A percentile compares a stretch with the other conserved stretches of the same genome.
Conservation (phyloP, 768 basidiomycete genomes). For the Leccinum imitatum region DNA sequence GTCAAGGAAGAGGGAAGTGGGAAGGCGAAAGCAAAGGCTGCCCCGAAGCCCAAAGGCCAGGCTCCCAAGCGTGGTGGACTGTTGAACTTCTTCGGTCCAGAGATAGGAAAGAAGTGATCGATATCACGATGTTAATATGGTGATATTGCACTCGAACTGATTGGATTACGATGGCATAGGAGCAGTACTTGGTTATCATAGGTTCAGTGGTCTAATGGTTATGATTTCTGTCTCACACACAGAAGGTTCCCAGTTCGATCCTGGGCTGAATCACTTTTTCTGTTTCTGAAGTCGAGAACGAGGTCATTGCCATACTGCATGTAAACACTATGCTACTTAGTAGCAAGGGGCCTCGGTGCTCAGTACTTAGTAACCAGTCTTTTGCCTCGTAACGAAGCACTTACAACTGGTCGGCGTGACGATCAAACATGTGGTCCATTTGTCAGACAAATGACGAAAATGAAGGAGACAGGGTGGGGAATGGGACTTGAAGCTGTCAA, state of each 20-base stretch:
- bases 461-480: too few relatives aligned
- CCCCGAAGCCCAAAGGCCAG: slow-evolving; percentile 19
- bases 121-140: not conserved
- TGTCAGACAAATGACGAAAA: too few relatives aligned
- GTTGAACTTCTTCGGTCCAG: slow-evolving; percentile 35
- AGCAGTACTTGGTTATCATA: rapidly evolving
- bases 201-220: slow-evolving; percentile 49
- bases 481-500: too few relatives aligned
- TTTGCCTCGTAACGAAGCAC: too few relatives aligned
- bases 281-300: not conserved
- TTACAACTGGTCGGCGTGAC: too few relatives aligned
- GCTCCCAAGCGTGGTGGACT: slow-evolving; percentile 29
- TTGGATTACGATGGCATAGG: not conserved
- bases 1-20: slow-evolving; percentile 14
- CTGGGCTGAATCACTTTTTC: slow-evolving; percentile 38
- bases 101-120: slow-evolving; percentile 28
- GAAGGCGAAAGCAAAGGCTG: slow-evolving; percentile 21
- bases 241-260: slow-evolving; percentile 50
- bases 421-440: too few relatives aligned
- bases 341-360: too few relatives aligned
- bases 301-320: too few relatives aligned
- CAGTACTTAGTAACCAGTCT: too few relatives aligned
- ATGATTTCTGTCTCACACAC: slow-evolving; percentile 52
- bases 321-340: too few relatives aligned
- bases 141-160: not conserved